A percentile compares a stretch with the other conserved stretches of the same genome.
Evolutionary conservation across 2,329 filamentous ascomycete genomes (phyloP).

Genomic region (Diplocarpon mali): DNA sequence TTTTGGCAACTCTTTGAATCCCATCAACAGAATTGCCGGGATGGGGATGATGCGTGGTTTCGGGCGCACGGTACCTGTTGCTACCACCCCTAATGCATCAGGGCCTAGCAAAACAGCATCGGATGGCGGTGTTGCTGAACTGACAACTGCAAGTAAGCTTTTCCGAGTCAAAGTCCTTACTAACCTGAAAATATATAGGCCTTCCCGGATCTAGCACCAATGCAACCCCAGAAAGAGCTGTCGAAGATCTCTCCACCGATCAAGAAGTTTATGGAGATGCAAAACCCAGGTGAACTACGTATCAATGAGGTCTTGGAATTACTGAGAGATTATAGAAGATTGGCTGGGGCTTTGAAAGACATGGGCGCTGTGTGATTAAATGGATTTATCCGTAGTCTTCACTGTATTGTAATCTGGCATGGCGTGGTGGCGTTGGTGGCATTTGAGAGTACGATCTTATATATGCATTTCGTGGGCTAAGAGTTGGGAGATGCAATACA

Average conservation of each 20-base stretch:
- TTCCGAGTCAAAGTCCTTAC: neutral
- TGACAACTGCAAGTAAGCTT: slow-evolving; percentile 40
- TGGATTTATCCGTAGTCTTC: too few species aligned
- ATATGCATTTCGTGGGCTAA: too few species aligned
- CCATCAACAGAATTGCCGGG: slow-evolving; percentile 64
- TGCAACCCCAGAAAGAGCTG: slow-evolving; percentile 42
- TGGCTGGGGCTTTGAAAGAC: slow-evolving; percentile 54
- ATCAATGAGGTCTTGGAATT: slow-evolving; percentile 64
- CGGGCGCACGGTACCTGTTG: slow-evolving; percentile 38
- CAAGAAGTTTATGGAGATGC: slow-evolving; percentile 60
- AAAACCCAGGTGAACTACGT: slow-evolving; percentile 58
- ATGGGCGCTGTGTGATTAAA: slow-evolving; percentile 41
- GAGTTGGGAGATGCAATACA: too few species aligned
- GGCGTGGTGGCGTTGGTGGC: neutral
- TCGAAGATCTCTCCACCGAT: slow-evolving; percentile 54
- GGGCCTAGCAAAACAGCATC: slow-evolving; percentile 30
- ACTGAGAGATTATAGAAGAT: slow-evolving; percentile 61
- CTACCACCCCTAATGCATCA: slow-evolving; percentile 31
- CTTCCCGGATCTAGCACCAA: slow-evolving; percentile 47
- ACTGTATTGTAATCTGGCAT: too few species aligned
- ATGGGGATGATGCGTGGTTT: slow-evolving; percentile 70
- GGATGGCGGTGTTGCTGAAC: slow-evolving; percentile 40
- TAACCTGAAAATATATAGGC: slow-evolving; percentile 35
- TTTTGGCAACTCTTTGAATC: slow-evolving; percentile 71
- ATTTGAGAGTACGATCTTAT: neutral